Evolutionary conservation across 495 filamentous ascomycete species (phyloP).

Genomic region (Neurospora sp.): DNA sequence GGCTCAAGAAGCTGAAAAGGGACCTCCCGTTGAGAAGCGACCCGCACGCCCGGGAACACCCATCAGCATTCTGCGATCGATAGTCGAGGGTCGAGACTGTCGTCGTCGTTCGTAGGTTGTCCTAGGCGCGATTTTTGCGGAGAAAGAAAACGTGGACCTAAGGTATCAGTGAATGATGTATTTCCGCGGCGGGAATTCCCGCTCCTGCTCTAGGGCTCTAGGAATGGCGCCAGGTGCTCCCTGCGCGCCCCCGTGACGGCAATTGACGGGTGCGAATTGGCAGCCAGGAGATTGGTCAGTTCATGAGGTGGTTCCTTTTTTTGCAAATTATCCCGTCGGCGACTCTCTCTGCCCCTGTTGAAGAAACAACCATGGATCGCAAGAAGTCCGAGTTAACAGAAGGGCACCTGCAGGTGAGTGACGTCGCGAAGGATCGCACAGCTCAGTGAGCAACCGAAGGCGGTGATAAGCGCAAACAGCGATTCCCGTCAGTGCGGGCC

Average conservation of each 20-base stretch:
- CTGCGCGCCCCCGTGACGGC: background rate
- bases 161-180: background rate
- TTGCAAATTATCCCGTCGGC: background rate
- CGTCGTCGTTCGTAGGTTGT: background rate
- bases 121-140: background rate
- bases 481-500: background rate
- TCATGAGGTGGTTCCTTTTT: background rate
- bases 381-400: background rate
- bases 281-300: background rate
- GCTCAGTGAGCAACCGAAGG: background rate
- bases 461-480: background rate
- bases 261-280: background rate
- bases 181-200: slow-evolving; percentile 21
- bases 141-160: background rate
- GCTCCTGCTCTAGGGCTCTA: background rate
- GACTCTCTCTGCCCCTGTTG: background rate
- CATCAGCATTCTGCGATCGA: slow-evolving; percentile 1
- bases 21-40: background rate
- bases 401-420: background rate
- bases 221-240: background rate
- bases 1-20: background rate
- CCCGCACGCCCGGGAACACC: background rate
- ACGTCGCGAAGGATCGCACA: background rate
- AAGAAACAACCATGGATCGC: background rate
- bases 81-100: background rate